Evolutionary conservation across 139 green algal genomes (phyloP).

Genomic region (Micractinium conductrix): DNA sequence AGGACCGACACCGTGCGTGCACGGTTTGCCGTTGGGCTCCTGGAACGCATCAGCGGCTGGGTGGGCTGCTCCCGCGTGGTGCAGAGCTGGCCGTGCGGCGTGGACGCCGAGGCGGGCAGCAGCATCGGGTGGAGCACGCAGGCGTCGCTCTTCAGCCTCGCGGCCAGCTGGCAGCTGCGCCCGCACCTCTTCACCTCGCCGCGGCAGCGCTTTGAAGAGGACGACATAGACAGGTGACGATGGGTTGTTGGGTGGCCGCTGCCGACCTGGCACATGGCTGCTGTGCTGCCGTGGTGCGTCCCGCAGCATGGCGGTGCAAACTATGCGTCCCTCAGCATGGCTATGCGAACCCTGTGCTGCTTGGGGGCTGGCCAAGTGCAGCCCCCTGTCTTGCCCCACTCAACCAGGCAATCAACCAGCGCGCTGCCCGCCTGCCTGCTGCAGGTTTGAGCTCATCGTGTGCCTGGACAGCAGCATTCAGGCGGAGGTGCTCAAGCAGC

Average conservation of each 20-base stretch:
- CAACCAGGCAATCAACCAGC: neutral
- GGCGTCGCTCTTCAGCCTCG: constrained; percentile 9
- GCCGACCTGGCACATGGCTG: neutral
- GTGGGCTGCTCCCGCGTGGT: constrained; percentile 4
- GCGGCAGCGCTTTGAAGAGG: neutral
- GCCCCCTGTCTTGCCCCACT: neutral
- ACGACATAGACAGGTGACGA: constrained; percentile 30
- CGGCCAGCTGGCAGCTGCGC: constrained; percentile 10
- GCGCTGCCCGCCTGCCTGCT: neutral
- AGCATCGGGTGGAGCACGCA: constrained; percentile 9
- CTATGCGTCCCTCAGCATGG: too few relatives aligned
- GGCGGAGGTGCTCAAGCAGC: neutral
- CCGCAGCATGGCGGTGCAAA: too few relatives aligned
- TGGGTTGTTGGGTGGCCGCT: neutral
- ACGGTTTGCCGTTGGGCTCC: constrained; percentile 14
- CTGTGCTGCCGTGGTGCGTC: neutral
- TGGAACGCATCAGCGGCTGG: constrained; percentile 5
- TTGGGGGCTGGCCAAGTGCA: neutral
- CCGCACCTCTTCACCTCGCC: constrained; percentile 29
- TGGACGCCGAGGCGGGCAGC: constrained; percentile 5
- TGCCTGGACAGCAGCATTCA: constrained; percentile 16
- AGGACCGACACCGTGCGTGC: constrained; percentile 7
- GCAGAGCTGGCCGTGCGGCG: neutral
- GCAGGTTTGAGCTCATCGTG: constrained; percentile 23
- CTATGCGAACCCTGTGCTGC: too few relatives aligned